These are phyloP conservation scores for Monilinia vaccinii-corymbosi DNA, from an alignment of 2,329 filamentous ascomycete species.

Conservation along the genomic window DNA sequence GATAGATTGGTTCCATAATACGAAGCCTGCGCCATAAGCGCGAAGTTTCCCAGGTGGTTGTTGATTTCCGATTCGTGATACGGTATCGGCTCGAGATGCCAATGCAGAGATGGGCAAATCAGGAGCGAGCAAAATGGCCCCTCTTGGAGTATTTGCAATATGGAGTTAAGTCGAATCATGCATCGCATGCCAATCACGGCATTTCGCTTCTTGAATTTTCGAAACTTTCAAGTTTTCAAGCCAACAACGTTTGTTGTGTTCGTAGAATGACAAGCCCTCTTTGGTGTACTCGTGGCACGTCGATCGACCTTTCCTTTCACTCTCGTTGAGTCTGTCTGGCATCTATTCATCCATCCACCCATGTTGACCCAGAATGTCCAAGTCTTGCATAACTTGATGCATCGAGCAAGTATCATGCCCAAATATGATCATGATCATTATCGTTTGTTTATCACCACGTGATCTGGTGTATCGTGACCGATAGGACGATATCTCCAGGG, in stretches of 20 bases:
- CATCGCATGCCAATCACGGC: slow-evolving; percentile 4
- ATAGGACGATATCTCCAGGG: background rate
- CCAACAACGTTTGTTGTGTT: too few relatives aligned
- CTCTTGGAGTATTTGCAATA: slow-evolving; percentile 6
- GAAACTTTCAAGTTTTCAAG: background rate
- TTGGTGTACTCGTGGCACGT: slow-evolving; percentile 3
- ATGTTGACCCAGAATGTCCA: background rate
- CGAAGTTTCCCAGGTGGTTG: slow-evolving; percentile 14
- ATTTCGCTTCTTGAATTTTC: background rate
- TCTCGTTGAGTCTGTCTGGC: background rate
- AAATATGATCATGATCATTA: background rate
- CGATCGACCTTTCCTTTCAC: slow-evolving; percentile 1
- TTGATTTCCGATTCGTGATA: slow-evolving; percentile 20
- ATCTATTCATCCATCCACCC: background rate
- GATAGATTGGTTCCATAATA: slow-evolving; percentile 10
- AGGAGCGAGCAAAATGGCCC: background rate
- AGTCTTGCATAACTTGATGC: background rate
- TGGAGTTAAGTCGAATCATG: background rate
- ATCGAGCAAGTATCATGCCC: too few relatives aligned
- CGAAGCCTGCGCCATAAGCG: slow-evolving; percentile 22
- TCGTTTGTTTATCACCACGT: slow-evolving; percentile 6
- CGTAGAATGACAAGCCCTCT: too few relatives aligned
- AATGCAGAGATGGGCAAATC: background rate
- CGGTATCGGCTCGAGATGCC: slow-evolving; percentile 17
- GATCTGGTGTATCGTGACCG: background rate